Conservation (phyloP, 1,284 basidiomycete species). For the Cutaneotrichosporon curvatum region DNA sequence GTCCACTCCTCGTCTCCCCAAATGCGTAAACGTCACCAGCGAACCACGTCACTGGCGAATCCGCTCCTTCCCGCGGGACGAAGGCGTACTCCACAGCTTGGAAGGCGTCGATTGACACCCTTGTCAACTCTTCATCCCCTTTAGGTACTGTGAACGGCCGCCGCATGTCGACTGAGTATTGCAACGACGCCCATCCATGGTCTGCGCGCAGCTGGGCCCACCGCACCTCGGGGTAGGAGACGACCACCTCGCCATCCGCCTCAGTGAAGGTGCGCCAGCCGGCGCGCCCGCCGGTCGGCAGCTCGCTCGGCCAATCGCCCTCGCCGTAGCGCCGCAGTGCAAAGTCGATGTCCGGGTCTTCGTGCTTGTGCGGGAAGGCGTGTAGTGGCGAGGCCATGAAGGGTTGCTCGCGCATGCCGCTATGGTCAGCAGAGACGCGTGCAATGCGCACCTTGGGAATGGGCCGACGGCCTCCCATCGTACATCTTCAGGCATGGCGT, state of each 20-base stretch:
- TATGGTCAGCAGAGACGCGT: background rate
- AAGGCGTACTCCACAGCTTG: conserved; percentile 40
- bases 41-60: conserved; percentile 27
- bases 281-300: conserved; percentile 27
- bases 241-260: conserved; percentile 26
- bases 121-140: background rate
- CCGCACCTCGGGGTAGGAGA: conserved; percentile 27
- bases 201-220: conserved; percentile 31
- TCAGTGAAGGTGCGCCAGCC: conserved; percentile 29
- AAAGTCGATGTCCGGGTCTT: conserved; percentile 29
- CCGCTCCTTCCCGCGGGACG: conserved; percentile 13
- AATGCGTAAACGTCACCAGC: conserved; percentile 41
- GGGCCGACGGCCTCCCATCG: conserved; percentile 31
- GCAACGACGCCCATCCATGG: conserved; percentile 43
- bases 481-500: background rate
- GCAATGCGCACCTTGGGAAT: conserved; percentile 16
- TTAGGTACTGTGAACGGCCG: conserved; percentile 17
- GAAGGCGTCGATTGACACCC: conserved; percentile 30
- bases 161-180: conserved; percentile 34
- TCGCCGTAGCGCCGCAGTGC: conserved; percentile 19
- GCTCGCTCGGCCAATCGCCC: conserved; percentile 32
- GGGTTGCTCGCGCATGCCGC: conserved; percentile 43
- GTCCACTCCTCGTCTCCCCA: conserved; percentile 17
- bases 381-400: conserved; percentile 29
- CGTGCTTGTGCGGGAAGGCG: conserved; percentile 18